Percentiles rank a stretch among this genome's conserved stretches.
Conservation (phyloP, 2,329 filamentous ascomycete species). For the Claviceps spartinae region DNA sequence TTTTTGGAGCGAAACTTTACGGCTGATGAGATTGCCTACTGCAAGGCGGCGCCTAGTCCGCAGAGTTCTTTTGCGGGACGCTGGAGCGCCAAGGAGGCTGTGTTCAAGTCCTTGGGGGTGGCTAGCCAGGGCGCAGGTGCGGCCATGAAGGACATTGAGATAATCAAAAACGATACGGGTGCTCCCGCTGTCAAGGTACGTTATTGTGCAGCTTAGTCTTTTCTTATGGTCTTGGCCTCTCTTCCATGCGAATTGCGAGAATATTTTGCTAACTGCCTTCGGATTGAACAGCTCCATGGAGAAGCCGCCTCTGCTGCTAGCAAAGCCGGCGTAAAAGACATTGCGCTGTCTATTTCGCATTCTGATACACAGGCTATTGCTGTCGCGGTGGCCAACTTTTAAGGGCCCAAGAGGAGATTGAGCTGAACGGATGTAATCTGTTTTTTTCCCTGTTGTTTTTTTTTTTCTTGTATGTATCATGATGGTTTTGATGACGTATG, state of each 20-base stretch:
- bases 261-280: conserved; percentile 21
- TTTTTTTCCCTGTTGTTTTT: background rate
- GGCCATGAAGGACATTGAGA: conserved; percentile 87
- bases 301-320: conserved; percentile 73
- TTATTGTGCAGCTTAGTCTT: conserved; percentile 3
- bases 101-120: conserved; percentile 94
- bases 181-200: conserved; percentile 77
- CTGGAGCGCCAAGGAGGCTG: conserved; percentile 96
- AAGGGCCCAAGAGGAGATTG: conserved; percentile 14
- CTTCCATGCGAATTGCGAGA: background rate
- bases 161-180: conserved; percentile 65
- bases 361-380: conserved; percentile 89
- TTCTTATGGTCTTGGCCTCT: background rate
- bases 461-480: background rate
- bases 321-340: conserved; percentile 72
- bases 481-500: background rate
- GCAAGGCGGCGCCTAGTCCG: conserved; percentile 61
- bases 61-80: conserved; percentile 87
- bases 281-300: conserved; percentile 57
- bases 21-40: conserved; percentile 69
- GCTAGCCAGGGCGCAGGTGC: conserved; percentile 78
- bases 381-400: conserved; percentile 76
- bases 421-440: background rate
- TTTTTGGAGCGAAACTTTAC: conserved; percentile 96
- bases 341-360: conserved; percentile 92